phyloP scores from a whole-genome alignment of 768 basidiomycete genomes.

The Solioccasus polychromus region DNA sequence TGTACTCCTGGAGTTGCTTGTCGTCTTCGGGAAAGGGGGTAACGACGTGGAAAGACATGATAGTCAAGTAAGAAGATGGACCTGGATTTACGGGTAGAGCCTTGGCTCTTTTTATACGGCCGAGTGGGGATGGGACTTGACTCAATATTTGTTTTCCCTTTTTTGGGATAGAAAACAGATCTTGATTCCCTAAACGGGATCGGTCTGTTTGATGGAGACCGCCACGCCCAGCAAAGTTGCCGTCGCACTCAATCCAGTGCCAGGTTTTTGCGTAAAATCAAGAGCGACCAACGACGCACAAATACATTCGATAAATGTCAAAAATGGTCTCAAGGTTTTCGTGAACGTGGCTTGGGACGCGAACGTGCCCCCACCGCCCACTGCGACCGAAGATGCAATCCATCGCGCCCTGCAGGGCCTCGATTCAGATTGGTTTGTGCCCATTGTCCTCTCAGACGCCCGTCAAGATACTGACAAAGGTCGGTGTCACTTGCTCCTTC shows the following conservation, averaged over 20 bases:
- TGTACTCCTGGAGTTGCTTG: slow-evolving; percentile 63
- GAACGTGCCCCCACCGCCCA: slow-evolving; percentile 66
- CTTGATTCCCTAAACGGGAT: slow-evolving; percentile 7
- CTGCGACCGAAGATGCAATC: slow-evolving; percentile 55
- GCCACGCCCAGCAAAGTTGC: slow-evolving; percentile 12
- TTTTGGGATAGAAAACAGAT: slow-evolving; percentile 1
- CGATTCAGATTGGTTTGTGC: slow-evolving; percentile 59
- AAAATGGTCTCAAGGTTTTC: slow-evolving; percentile 61
- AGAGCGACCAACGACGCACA: slow-evolving; percentile 40
- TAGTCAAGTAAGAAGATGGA: background rate
- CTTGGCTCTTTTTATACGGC: slow-evolving; percentile 31
- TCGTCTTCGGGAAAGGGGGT: slow-evolving; percentile 67
- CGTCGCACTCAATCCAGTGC: slow-evolving; percentile 49
- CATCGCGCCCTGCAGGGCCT: slow-evolving; percentile 56
- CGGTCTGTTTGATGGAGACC: slow-evolving; percentile 13
- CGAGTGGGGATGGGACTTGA: background rate
- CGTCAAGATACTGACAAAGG: slow-evolving; percentile 70
- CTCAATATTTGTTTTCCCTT: slow-evolving; percentile 1
- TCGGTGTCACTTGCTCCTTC: slow-evolving; percentile 28
- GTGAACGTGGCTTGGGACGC: slow-evolving; percentile 71
- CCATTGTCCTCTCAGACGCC: slow-evolving; percentile 65
- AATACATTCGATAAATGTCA: slow-evolving; percentile 29
- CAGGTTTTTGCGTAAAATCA: slow-evolving; percentile 75
- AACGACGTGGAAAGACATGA: slow-evolving; percentile 39
- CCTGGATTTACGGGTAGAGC: background rate